phyloP scores from a whole-genome alignment of 768 basidiomycete genomes.

The Boletus tylopilopsis region DNA sequence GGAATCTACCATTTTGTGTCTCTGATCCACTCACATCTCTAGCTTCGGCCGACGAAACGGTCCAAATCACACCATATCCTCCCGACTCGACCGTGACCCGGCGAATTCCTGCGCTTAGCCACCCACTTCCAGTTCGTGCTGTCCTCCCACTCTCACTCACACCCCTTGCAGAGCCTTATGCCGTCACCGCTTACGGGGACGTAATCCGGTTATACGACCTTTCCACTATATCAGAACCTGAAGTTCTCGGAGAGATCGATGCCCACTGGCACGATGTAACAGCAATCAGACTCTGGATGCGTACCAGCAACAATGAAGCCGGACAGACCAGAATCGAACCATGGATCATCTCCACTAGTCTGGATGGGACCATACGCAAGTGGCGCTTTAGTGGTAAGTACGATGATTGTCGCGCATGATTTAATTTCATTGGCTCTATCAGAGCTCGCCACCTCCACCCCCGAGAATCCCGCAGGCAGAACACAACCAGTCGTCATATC shows the following conservation, averaged over 20 bases:
- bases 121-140: conserved; percentile 65
- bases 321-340: conserved; percentile 56
- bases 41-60: conserved; percentile 91
- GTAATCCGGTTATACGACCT: conserved; percentile 78
- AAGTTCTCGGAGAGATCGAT: conserved; percentile 69
- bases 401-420: not conserved
- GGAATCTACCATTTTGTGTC: not conserved
- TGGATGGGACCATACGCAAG: conserved; percentile 84
- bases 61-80: conserved; percentile 54
- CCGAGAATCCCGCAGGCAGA: conserved; percentile 17
- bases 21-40: conserved; percentile 4
- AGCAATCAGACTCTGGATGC: conserved; percentile 68
- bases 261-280: conserved; percentile 92
- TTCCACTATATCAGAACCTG: conserved; percentile 61
- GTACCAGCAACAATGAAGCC: conserved; percentile 42
- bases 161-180: conserved; percentile 63
- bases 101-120: conserved; percentile 49
- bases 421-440: not conserved
- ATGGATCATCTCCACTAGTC: conserved; percentile 78
- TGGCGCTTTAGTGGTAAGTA: conserved; percentile 70
- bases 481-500: conserved; percentile 18
- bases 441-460: conserved; percentile 29
- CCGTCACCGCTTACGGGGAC: conserved; percentile 84
- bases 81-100: conserved; percentile 30
- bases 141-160: conserved; percentile 67